Conservation (phyloP, 2,329 filamentous ascomycete genomes). For the Colletotrichum higginsianum region DNA sequence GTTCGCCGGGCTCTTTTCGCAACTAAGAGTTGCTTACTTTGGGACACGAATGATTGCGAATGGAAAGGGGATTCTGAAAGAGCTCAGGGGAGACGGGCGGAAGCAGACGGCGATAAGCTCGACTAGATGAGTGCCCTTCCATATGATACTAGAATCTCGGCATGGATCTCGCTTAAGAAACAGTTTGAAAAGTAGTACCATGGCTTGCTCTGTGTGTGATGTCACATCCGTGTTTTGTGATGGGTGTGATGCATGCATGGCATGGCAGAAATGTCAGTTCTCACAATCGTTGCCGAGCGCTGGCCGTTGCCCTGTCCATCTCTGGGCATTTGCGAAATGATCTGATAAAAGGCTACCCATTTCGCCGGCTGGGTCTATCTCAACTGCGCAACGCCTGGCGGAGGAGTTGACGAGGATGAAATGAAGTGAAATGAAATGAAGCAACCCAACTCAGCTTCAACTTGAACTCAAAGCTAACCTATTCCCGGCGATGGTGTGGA, state of each 20-base stretch:
- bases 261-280: neutral
- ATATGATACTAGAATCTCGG: no score
- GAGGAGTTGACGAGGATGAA: no score
- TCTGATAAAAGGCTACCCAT: neutral
- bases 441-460: neutral
- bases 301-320: no score
- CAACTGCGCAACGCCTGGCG: neutral
- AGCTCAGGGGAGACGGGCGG: no score
- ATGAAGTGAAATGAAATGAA: neutral
- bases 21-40: neutral
- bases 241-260: neutral
- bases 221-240: neutral
- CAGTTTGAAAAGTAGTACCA: no score
- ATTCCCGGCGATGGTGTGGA: conserved; percentile 1
- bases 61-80: neutral
- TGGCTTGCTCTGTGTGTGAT: neutral
- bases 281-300: neutral
- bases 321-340: neutral
- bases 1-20: neutral
- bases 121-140: neutral
- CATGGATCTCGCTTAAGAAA: neutral
- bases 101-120: neutral
- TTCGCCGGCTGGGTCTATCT: neutral
- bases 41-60: neutral
- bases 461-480: neutral